These are phyloP conservation scores for Salvia splendens DNA, from an alignment of 257 asterid genomes.

Conservation along the genomic window DNA sequence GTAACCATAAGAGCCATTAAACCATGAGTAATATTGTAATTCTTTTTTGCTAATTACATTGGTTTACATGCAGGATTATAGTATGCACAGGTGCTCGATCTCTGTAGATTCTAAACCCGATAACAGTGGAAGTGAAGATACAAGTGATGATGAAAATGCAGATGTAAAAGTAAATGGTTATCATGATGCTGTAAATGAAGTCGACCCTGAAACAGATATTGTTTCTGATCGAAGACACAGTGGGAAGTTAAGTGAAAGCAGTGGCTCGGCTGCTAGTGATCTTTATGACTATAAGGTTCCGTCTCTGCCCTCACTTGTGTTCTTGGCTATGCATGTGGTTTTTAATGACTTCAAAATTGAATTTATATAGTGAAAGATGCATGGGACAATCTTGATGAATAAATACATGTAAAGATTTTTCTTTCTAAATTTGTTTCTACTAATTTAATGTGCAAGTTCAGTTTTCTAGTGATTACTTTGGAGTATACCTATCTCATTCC, in stretches of 20 bases:
- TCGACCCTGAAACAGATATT: slow-evolving; percentile 67
- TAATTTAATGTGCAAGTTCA: neutral
- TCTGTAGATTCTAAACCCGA: slow-evolving; percentile 87
- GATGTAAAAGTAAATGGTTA: slow-evolving; percentile 73
- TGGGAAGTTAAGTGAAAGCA: slow-evolving; percentile 94
- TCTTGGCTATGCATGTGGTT: slow-evolving; percentile 17
- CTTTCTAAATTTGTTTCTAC: neutral
- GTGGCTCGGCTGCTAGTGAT: slow-evolving; percentile 90
- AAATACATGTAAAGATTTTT: no score
- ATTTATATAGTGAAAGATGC: slow-evolving; percentile 4
- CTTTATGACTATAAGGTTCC: slow-evolving; percentile 84
- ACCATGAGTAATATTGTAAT: neutral
- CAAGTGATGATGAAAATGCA: slow-evolving; percentile 73
- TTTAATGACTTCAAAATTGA: slow-evolving; percentile 6
- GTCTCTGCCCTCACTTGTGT: slow-evolving; percentile 6
- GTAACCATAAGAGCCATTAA: neutral
- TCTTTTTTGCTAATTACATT: slow-evolving; percentile 22
- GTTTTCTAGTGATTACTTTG: neutral
- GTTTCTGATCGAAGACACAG: slow-evolving; percentile 78
- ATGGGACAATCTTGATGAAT: neutral
- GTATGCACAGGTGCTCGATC: slow-evolving; percentile 77
- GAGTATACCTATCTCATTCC: slow-evolving; percentile 4
- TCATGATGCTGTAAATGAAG: slow-evolving; percentile 92
- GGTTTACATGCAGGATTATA: slow-evolving; percentile 65
- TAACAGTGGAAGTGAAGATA: slow-evolving; percentile 81